phyloP scores from a whole-genome alignment of 2,329 filamentous ascomycete species.

The Xylariomycetidae sp. region DNA sequence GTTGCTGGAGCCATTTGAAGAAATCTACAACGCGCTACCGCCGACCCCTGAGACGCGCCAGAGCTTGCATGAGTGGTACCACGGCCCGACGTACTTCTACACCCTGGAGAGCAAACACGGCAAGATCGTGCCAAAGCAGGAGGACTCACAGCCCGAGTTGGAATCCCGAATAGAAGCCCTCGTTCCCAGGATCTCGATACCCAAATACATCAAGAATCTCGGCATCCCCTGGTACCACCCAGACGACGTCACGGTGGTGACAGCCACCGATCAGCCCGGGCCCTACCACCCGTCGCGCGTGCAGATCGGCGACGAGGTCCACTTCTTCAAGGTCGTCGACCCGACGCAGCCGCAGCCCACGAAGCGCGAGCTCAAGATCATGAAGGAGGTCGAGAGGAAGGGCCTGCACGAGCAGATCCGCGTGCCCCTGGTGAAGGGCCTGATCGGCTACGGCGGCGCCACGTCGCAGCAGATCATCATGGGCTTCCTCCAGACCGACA shows the following conservation, averaged over 20 bases:
- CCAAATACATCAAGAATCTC: constrained; percentile 5
- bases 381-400: constrained; percentile 4
- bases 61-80: constrained; percentile 4
- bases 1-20: constrained; percentile 1
- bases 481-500: constrained; percentile 5
- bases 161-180: background rate
- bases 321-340: constrained; percentile 7
- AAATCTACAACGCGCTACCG: constrained; percentile 1
- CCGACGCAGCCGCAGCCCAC: constrained; percentile 3
- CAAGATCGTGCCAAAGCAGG: background rate
- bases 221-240: constrained; percentile 4
- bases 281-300: constrained; percentile 3
- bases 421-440: constrained; percentile 2
- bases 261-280: background rate
- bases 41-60: background rate
- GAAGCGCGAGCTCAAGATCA: constrained; percentile 7
- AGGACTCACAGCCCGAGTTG: constrained; percentile 1
- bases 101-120: background rate
- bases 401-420: constrained; percentile 1
- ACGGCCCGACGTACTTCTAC: constrained; percentile 5
- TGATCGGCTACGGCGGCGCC: constrained; percentile 3
- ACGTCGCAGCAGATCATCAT: constrained; percentile 5
- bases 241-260: constrained; percentile 1
- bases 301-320: constrained; percentile 1
- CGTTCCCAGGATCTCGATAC: constrained; percentile 2